Conservation (phyloP, 306 rosid genomes). For the Vigna angularis region DNA sequence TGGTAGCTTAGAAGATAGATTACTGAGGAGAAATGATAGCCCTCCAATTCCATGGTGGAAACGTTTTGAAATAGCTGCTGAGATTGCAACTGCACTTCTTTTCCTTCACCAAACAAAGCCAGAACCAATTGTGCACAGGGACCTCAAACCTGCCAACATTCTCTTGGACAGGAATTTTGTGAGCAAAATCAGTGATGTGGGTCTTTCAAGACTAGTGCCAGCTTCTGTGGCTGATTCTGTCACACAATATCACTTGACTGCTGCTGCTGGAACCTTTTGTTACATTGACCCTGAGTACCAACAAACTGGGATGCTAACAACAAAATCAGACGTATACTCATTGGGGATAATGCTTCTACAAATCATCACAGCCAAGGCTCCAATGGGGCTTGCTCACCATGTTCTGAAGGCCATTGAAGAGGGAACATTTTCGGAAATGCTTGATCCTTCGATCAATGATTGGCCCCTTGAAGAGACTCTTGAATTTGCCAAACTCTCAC, state of each 20-base stretch:
- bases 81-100: slow-evolving; percentile 80
- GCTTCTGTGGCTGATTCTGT: slow-evolving; percentile 75
- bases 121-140: slow-evolving; percentile 92
- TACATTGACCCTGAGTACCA: slow-evolving; percentile 98
- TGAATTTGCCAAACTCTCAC: slow-evolving; percentile 69
- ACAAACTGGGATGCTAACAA: slow-evolving; percentile 75
- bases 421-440: slow-evolving; percentile 63
- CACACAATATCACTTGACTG: slow-evolving; percentile 83
- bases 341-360: slow-evolving; percentile 86
- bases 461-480: slow-evolving; percentile 85
- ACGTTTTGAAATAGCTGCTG: slow-evolving; percentile 80
- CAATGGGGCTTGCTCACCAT: slow-evolving; percentile 83
- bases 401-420: slow-evolving; percentile 75
- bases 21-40: slow-evolving; percentile 41
- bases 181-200: slow-evolving; percentile 95
- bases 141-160: slow-evolving; percentile 94
- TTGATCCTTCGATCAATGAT: slow-evolving; percentile 70
- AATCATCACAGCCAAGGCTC: slow-evolving; percentile 81
- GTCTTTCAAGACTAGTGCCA: slow-evolving; percentile 85
- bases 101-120: slow-evolving; percentile 97
- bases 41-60: slow-evolving; percentile 63
- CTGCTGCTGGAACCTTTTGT: slow-evolving; percentile 94
- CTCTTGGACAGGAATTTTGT: slow-evolving; percentile 81
- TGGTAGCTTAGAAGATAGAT: slow-evolving; percentile 66
- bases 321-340: slow-evolving; percentile 88